Evolutionary conservation across 495 filamentous ascomycete species (phyloP), one percentile per base, ranked within the genome.

Genomic region (Oidiodendron maius): DNA sequence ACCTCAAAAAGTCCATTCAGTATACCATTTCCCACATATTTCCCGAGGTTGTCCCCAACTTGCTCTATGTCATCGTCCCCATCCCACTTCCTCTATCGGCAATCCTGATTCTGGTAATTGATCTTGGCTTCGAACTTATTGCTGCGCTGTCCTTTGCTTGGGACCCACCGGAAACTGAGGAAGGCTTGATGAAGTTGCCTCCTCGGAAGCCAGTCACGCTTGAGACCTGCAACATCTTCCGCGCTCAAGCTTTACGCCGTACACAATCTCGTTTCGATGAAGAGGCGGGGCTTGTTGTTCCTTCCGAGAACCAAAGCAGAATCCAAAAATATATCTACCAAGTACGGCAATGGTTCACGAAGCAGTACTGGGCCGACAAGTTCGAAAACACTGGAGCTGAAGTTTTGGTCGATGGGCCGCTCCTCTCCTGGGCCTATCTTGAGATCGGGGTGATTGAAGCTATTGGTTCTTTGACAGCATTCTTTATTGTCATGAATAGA

Each of bases 401-500:
- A 42, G 61, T 63, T 6, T 39, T 63, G 40, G 61, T 63, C 9
- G 61, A 63, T 48, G 61, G 58, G 0, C 53, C 61, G 18, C 51
- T 63, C 3, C 51, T 63, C 1, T 63, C 61, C 1, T 56, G 53
- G 53, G 47, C 53, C 6, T 56, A 56, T 28, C 42, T 56, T 12
- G 53, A 56, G 17, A 67, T 83, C 17, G 81, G 83, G 3, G 54
- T 83, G 8, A 56, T 82, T 8, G 76, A 84, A 60, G 78, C 74
- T 11, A 49, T 78, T 46, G 60, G 65, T 0, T 78, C 80, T 0
- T 83, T 83, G 54, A 63, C 73, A 11, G 80, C 86, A 70, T 71
- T 73, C 15, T 86, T 74, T 55, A 81, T 77, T 75, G 77, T 84
- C 48, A 64, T 77, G 42, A 51, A 83, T 57, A 61, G 68, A 8